Conservation (phyloP, 768 basidiomycete species). For the Lactifluus echinatus region DNA sequence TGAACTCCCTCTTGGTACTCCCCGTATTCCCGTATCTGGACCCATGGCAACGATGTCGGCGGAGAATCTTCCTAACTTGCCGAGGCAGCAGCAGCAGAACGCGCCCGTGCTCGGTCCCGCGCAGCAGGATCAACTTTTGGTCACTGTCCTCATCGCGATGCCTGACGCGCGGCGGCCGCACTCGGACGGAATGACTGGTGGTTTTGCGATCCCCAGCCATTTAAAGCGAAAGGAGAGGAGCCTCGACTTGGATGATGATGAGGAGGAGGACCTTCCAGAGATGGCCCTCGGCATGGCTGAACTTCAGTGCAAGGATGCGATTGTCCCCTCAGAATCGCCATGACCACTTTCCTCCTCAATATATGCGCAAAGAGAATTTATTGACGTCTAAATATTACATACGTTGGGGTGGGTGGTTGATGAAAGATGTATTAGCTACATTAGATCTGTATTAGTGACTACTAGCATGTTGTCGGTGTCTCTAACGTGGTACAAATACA, state of each 20-base stretch:
- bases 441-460: conserved; percentile 16
- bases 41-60: not conserved
- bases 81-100: not conserved
- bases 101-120: not conserved
- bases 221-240: conserved; percentile 24
- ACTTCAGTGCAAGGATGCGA: conserved; percentile 23
- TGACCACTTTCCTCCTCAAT: not conserved
- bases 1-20: not conserved
- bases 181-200: not conserved
- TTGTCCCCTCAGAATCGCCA: not conserved
- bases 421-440: conserved; percentile 8
- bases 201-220: not conserved
- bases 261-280: conserved; percentile 36
- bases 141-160: conserved; percentile 53
- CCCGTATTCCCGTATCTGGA: not conserved
- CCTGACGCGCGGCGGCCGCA: conserved; percentile 31
- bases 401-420: no score
- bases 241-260: conserved; percentile 21
- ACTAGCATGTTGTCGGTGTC: not conserved
- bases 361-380: no score
- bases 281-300: conserved; percentile 41
- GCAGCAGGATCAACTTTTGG: conserved; percentile 29
- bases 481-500: conserved; percentile 4
- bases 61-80: no score
- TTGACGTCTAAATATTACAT: not conserved